Evolutionary conservation across 2,329 filamentous ascomycete species (phyloP), one percentile per base, ranked within the genome.

Genomic region (Juglanconis sp.): DNA sequence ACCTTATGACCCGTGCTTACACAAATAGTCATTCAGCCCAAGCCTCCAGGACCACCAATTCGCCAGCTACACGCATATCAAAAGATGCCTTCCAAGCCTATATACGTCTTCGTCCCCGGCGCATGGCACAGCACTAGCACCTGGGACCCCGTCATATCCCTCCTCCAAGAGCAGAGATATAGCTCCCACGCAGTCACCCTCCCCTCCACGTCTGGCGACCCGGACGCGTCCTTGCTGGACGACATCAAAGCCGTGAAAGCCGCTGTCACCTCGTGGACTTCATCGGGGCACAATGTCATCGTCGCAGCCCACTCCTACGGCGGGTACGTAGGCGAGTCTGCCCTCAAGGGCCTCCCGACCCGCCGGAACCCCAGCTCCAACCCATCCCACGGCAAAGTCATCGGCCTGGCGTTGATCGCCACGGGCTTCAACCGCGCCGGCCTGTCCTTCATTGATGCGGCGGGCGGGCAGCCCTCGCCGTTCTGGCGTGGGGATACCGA

Each of bases 291-390:
- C 30, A 67, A 82, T 57, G 79, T 82, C 2, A 69, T 83, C 3
- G 69, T 83, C 5, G 65, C 81, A 3, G 74, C 72, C 1, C 80
- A 83, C 67, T 81, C 79, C 0, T 83, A 80, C 58, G 79, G 79
- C 35, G 79, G 79, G 30, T 71, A 76, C 47, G 75, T 80, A 1
- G 79, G 75, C 48, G 71, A 70, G 63, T 81, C 78, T 63, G 77
- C 78, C 2, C 68, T 81, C 65, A 77, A 76, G 61, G 77, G 72
- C 6, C 69, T 81, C 53, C 68, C 77, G 0, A 57, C 65, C 36
- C 56, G 61, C 35, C 60, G 67, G 11, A 17, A 34, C n/a, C 44
- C 42, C 32, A 38, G 36, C n/a, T 9, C 54, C 13, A 46, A 56
- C 44, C 40, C 53, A 44, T 5, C 46, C 60, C 7, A 56, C n/a